A percentile compares a stretch with the other conserved stretches of the same genome.
Conservation (phyloP, 805 yeast genomes). For the Maudiozyma saulgeensis region DNA sequence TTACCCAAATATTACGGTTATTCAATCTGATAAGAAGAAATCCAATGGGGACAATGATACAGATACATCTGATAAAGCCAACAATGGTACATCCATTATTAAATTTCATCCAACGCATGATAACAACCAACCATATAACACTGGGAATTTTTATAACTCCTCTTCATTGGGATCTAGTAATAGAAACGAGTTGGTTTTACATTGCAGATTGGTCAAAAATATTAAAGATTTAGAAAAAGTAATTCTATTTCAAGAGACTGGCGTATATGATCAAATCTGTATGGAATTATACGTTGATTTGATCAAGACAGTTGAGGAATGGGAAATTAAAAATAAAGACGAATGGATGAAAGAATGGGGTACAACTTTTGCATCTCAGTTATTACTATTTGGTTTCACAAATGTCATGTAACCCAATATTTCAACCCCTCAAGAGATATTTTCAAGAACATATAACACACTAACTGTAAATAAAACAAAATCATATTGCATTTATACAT, state of each 20-base stretch:
- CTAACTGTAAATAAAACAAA: neutral
- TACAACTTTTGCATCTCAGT: conserved; percentile 48
- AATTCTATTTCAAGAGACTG: conserved; percentile 31
- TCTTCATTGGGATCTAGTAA: neutral
- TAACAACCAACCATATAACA: conserved; percentile 5
- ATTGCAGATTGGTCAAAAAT: conserved; percentile 39
- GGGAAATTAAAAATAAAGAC: conserved; percentile 37
- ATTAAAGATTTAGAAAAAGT: conserved; percentile 35
- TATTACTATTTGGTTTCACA: conserved; percentile 49
- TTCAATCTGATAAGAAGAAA: conserved; percentile 10
- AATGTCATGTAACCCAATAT: conserved; percentile 37
- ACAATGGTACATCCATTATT: conserved; percentile 22
- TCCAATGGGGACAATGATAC: neutral
- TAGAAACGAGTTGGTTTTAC: conserved; percentile 19
- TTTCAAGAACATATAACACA: neutral
- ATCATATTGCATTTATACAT: neutral
- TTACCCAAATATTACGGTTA: conserved; percentile 21
- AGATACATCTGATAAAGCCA: conserved; percentile 3
- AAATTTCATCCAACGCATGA: conserved; percentile 26
- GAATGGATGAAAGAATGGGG: conserved; percentile 48
- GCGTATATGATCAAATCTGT: conserved; percentile 41
- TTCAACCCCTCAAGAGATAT: neutral
- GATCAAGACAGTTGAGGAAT: conserved; percentile 42
- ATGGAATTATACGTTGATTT: conserved; percentile 52
- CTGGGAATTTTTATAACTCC: neutral